Evolutionary conservation across 352 stramenopile species (phyloP).

Genomic region (Phytophthora pistaciae): DNA sequence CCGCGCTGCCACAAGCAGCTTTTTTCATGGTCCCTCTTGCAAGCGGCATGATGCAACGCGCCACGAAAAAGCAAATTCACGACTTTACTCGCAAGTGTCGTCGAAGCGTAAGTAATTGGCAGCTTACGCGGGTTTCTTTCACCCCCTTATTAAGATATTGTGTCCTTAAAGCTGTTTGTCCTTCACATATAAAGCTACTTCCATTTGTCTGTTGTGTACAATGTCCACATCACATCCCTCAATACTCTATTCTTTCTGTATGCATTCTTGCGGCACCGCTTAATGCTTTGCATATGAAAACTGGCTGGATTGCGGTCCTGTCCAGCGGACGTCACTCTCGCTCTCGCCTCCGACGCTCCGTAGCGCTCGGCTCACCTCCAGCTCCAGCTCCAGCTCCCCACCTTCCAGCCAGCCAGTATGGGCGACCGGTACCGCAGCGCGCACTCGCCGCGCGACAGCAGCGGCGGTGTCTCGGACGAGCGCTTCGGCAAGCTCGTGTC

Average conservation of each 20-base stretch:
- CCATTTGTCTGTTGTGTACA: not conserved
- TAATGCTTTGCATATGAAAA: conserved; percentile 24
- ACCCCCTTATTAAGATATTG: not conserved
- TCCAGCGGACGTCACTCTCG: conserved; percentile 22
- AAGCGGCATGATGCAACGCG: not conserved
- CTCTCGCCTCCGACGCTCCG: conserved; percentile 19
- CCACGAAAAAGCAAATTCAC: not conserved
- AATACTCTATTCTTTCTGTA: conserved; percentile 5
- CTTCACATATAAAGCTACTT: not conserved
- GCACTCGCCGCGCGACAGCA: conserved; percentile 60
- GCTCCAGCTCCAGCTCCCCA: not conserved
- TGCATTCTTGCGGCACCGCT: conserved; percentile 13
- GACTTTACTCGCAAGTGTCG: conserved; percentile 22
- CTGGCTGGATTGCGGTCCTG: conserved; percentile 32
- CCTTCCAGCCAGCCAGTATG: conserved; percentile 37
- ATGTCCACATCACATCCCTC: not conserved
- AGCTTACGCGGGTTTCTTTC: not conserved
- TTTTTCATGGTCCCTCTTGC: conserved; percentile 8
- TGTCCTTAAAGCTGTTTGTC: too few species aligned
- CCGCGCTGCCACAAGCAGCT: conserved; percentile 8
- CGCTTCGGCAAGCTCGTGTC: conserved; percentile 78
- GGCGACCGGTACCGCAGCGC: conserved; percentile 72
- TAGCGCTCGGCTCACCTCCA: conserved; percentile 6
- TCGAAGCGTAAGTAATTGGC: conserved; percentile 18
- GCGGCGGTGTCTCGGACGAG: conserved; percentile 59